Base-by-base conservation (phyloP, 345 rosid genomes). In the Geranium brycei region DNA sequence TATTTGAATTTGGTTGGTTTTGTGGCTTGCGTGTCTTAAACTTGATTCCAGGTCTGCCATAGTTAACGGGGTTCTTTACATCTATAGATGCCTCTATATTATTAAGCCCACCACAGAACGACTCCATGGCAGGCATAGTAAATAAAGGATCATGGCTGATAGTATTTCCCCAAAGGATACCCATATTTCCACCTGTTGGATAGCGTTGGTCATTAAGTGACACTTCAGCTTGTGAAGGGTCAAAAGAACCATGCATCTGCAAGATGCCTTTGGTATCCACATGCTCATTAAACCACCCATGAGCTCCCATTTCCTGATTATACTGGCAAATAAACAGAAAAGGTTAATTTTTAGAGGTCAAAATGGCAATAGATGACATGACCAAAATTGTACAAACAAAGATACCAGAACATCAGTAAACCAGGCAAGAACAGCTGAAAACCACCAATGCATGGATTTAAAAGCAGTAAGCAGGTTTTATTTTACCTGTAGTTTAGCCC, bases 1-100 rank as follows among this genome's bases (percentile, higher is more conserved):
- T 62, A 63, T 51, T 70, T 3, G 76, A 60, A 67, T 64, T 66
- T 17, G 71, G 66, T 31, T n/a, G 78, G 53, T 68, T 68, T 59
- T 60, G 81, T 68, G 72, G 63, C 67, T 73, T 82, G 30, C 80
- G 87, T 68, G 70, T 51, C 72, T 83, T 77, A 56, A 75, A 71
- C 65, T 78, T 78, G 76, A 85, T 81, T 68, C 81, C 80, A 59
- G 80, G 73, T 68, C 77, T 76, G 51, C 63, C 32, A 10, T 17
- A 17, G 66, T 76, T 73, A 64, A 73, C 73, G 66, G 70, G 61
- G 69, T 53, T 76, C 17, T 71, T 69, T 55, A 60, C 77, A 64
- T 64, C 65, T 40, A 76, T 56, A 14, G 77, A 71, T 17, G 68
- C 70, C 60, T 80, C 84, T 15, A 72, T 61, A 51, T 70, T 62